phyloP scores from a whole-genome alignment of 208 protist species.

The Leishmania amazonensis region DNA sequence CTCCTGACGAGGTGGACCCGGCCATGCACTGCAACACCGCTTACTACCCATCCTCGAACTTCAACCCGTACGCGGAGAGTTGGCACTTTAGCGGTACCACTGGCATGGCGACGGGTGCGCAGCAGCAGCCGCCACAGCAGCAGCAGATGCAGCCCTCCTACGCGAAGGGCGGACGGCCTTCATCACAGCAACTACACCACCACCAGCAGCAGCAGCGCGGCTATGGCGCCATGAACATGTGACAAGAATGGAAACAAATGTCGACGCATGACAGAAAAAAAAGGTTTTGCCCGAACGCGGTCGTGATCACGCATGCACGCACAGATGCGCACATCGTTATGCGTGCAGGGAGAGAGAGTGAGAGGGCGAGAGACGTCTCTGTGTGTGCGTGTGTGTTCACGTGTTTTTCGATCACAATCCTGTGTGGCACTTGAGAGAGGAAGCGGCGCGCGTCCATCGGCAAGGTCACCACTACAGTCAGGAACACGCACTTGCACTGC shows the following conservation, averaged over 20 bases:
- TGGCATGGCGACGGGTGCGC: conserved; percentile 4
- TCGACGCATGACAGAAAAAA: background rate
- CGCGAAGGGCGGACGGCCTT: background rate
- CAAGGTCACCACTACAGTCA: too few species aligned
- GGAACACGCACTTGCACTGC: too few species aligned
- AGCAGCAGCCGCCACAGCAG: conserved; percentile 1
- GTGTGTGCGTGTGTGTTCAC: background rate
- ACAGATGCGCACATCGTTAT: background rate
- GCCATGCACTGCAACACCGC: conserved; percentile 8
- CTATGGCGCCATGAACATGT: conserved; percentile 2
- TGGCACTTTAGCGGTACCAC: conserved; percentile 27
- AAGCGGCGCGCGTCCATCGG: too few species aligned
- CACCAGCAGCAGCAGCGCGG: conserved; percentile 1
- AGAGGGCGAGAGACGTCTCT: conserved; percentile 4
- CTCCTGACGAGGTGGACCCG: conserved; percentile 10
- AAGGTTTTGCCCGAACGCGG: background rate
- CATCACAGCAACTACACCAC: background rate
- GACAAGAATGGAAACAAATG: background rate
- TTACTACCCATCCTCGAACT: conserved; percentile 24
- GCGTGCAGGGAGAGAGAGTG: background rate
- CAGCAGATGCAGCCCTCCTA: conserved; percentile 6
- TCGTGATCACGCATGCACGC: background rate
- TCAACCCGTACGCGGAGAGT: conserved; percentile 34
- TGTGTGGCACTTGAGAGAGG: too few species aligned
- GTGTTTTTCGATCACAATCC: too few species aligned